Base-by-base conservation (phyloP, 345 rosid species). In the Atalantia buxifolia region DNA sequence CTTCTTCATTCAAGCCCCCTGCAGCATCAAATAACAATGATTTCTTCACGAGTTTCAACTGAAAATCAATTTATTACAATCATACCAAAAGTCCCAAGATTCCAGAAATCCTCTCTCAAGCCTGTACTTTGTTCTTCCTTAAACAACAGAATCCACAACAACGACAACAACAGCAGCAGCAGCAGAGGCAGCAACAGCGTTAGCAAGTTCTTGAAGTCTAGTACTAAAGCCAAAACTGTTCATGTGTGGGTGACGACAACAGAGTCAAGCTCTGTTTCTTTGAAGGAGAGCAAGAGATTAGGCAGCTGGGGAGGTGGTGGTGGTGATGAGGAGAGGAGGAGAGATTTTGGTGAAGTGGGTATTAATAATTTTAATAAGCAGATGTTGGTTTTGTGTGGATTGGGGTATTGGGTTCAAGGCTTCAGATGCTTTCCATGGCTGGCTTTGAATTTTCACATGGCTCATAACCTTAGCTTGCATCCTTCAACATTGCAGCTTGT, bases 401-500 rank as follows among this genome's bases (percentile, higher is more conserved):
- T 95, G 74, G 98, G 98, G 66, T 95, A 93, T 63, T 93, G 97
- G 93, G 81, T 91, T 31, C 98, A 95, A 77, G 98, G 98, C 0
- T 92, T 89, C 57, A 85, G 98, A 86, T 91, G 97, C 86, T 95
- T 95, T 81, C 97, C 98, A 63, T 95, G 98, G 98, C 81, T 95
- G 83, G 92, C 97, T 48, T 90, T 93, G 74, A 93, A 93, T 84
- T 95, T 92, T 82, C 92, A 92, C 77, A 89, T 95, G 98, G 95
- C 91, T 64, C 48, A 90, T 36, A 85, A 83, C 81, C 95, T 95
- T 22, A 87, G 82, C 35, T 82, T 93, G 81, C 85, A 88, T 62
- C 98, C 98, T 4, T 89, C 95, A 0, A 82, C 87, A 30, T 84
- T 95, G 86, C 98, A 95, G 93, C 92, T 95, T 55, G 91, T 95